Evolutionary conservation across 1,284 basidiomycete species (phyloP).

Genomic region (Meira nashicola): DNA sequence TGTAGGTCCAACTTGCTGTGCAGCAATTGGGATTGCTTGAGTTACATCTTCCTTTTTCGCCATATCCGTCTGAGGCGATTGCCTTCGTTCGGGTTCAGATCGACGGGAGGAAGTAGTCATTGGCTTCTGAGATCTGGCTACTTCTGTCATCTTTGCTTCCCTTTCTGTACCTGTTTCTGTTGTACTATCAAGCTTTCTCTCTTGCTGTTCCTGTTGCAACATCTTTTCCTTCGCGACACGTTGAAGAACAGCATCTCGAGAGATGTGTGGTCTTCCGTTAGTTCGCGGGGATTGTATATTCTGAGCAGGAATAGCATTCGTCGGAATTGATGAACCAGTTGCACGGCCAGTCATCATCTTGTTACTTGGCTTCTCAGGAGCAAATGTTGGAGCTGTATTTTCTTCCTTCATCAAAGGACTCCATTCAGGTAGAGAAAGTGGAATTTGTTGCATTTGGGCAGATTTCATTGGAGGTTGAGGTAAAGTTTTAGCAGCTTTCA

Average conservation of each 20-base stretch:
- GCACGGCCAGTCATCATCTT: neutral
- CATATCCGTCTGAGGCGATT: neutral
- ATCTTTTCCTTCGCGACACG: slow-evolving; percentile 40
- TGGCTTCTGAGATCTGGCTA: neutral
- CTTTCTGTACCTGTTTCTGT: too few relatives aligned
- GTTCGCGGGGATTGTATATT: neutral
- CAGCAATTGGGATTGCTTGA: neutral
- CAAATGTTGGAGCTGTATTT: neutral
- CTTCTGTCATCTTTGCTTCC: too few relatives aligned
- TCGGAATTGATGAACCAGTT: neutral
- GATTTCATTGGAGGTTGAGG: neutral
- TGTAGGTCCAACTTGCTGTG: neutral
- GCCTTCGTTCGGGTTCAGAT: neutral
- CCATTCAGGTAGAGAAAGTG: slow-evolving; percentile 46
- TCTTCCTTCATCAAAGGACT: slow-evolving; percentile 31
- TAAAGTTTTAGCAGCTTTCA: neutral
- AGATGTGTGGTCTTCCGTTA: slow-evolving; percentile 44
- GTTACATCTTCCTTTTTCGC: neutral
- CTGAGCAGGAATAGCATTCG: neutral
- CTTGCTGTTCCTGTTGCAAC: slow-evolving; percentile 21
- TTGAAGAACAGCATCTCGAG: slow-evolving; percentile 44
- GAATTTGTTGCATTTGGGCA: neutral
- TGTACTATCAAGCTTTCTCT: neutral
- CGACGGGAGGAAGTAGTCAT: neutral
- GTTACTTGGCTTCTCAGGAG: slow-evolving; percentile 2